Base-by-base conservation (phyloP, 2,329 filamentous ascomycete species). In the Stagonosporopsis rhizophila region DNA sequence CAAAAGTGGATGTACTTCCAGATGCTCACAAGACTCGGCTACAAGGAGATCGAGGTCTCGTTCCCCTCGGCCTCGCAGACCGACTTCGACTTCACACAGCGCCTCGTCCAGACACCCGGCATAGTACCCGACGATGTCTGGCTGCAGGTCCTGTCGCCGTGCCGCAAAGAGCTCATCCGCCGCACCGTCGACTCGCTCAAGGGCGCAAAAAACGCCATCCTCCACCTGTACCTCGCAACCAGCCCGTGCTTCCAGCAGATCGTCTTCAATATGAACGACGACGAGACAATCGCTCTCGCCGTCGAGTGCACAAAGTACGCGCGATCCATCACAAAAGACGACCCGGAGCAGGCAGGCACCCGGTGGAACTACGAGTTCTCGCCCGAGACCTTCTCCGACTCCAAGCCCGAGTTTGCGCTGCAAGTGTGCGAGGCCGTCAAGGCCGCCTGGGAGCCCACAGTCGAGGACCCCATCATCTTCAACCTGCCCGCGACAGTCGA, bases 11-110 rank as follows among this genome's bases (percentile, higher is more conserved):
- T 84, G 59, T 98, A 93, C 83, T 98, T 98, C 83, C 88, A 93
- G 79, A 96, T 96, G 92, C 86, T 98, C 50, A 87, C 89, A 70
- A 87, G 94, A 59, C 84, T 97, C 45, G 94, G 95, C 67, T 98
- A 96, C 84, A 98, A 97, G 80, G 94, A 98, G 79, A 97, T 98
- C 64, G 94, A 98, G 75, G 89, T 97, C 19, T 95, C 93, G 4
- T 98, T 96, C 79, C 94, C 94, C 45, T 96, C 92, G 0, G 92
- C 94, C 14, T 96, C 92, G 35, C 89, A 96, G 74, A 96, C 90
- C 71, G 95, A 98, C 80, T 98, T 93, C 81, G 91, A 96, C 81
- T 98, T 98, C 74, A 96, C 92, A 37, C 85, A 92, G 65, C 87
- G 89, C 70, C 82, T 98, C 65, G 87, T 97, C 62, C 89, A 96